Evolutionary conservation across 805 yeast species (phyloP).

Genomic region (Hanseniaspora meyeri): DNA sequence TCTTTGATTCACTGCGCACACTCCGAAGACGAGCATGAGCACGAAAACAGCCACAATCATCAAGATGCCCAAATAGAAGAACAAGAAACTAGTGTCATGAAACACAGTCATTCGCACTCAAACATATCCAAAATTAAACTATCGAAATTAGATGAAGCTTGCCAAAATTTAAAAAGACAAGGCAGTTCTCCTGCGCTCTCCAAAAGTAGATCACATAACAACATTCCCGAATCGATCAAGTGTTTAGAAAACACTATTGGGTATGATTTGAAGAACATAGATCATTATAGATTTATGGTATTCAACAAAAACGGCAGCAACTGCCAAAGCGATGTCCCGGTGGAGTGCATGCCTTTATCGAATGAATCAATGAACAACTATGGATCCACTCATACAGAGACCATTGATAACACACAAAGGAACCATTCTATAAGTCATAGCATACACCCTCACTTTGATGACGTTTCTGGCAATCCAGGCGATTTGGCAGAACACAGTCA

Average conservation of each 20-base stretch:
- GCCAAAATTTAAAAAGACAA: neutral
- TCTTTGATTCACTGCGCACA: conserved; percentile 81
- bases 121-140: neutral
- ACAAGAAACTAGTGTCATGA: neutral
- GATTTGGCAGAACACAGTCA: conserved; percentile 55
- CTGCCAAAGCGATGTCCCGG: neutral
- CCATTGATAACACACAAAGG: neutral
- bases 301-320: conserved; percentile 8
- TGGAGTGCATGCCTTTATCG: neutral
- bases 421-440: neutral
- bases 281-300: conserved; percentile 25
- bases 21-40: conserved; percentile 20
- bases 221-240: conserved; percentile 1
- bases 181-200: neutral
- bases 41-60: conserved; percentile 15
- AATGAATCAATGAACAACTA: neutral
- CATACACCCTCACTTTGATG: conserved; percentile 16
- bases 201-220: neutral
- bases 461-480: conserved; percentile 20
- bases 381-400: conserved; percentile 7
- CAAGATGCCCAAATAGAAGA: neutral
- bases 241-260: conserved; percentile 29
- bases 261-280: conserved; percentile 27
- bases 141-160: neutral
- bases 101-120: neutral